Evolutionary conservation across 2,329 filamentous ascomycete genomes (phyloP).

Genomic region (Cercospora nicotianae): DNA sequence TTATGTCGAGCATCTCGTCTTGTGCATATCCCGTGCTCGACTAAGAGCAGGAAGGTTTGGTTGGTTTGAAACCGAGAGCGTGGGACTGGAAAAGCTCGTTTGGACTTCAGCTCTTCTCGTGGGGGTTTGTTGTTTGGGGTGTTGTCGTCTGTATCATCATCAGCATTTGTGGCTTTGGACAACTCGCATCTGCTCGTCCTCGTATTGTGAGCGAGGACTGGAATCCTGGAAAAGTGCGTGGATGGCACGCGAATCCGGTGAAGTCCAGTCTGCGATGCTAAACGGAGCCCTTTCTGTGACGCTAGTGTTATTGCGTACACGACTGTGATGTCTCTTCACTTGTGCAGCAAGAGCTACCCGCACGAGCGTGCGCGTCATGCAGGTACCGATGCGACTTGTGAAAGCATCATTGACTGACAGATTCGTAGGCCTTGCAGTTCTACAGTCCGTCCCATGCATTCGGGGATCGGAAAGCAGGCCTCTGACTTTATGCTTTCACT

Average conservation of each 20-base stretch:
- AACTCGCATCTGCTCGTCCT: not conserved
- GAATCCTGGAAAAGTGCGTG: not conserved
- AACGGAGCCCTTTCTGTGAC: not conserved
- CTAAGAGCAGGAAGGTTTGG: not conserved
- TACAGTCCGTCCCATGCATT: too few species aligned
- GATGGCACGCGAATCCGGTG: not conserved
- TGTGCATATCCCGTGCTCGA: slow-evolving; percentile 1
- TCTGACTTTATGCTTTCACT: too few species aligned
- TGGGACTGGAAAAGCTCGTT: not conserved
- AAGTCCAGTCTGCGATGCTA: not conserved
- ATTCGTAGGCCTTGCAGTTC: not conserved
- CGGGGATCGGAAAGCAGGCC: too few species aligned
- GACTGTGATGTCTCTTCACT: not conserved
- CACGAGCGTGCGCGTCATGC: not conserved
- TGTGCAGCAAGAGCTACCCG: not conserved
- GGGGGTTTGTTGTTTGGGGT: not conserved
- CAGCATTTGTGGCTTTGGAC: not conserved
- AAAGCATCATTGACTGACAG: not conserved
- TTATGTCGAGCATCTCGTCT: not conserved
- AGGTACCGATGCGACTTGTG: not conserved
- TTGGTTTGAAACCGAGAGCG: not conserved
- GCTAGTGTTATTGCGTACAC: not conserved
- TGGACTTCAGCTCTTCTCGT: slow-evolving; percentile 1
- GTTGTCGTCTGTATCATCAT: not conserved
- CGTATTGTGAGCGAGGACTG: not conserved